These are phyloP conservation scores for Emydomyces testavorans DNA, from an alignment of 2,329 filamentous ascomycete species.

Conservation along the genomic window DNA sequence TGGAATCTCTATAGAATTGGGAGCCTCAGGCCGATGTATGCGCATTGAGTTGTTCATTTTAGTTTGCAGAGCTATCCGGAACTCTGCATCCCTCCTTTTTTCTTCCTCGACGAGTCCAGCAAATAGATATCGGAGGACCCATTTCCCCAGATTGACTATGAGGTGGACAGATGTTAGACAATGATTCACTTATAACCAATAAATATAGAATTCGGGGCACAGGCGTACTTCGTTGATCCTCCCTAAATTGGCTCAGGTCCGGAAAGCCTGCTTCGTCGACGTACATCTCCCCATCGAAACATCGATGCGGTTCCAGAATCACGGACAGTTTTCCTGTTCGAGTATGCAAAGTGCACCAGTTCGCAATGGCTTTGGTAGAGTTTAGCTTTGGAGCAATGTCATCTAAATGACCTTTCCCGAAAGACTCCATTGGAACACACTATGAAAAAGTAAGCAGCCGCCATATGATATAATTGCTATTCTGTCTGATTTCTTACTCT, in stretches of 20 bases:
- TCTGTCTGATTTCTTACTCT: constrained; percentile 44
- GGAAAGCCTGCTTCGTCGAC: constrained; percentile 73
- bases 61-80: constrained; percentile 58
- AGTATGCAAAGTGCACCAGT: constrained; percentile 93
- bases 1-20: constrained; percentile 51
- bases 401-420: constrained; percentile 85
- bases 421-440: constrained; percentile 81
- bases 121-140: constrained; percentile 89
- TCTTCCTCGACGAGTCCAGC: constrained; percentile 81
- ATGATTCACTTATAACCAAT: neutral
- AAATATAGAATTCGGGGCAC: neutral
- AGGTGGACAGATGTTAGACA: neutral
- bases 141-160: constrained; percentile 90
- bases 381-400: constrained; percentile 82
- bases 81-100: constrained; percentile 64
- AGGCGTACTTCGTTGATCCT: constrained; percentile 78
- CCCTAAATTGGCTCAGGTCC: constrained; percentile 67
- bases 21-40: constrained; percentile 46
- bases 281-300: constrained; percentile 95
- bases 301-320: constrained; percentile 84
- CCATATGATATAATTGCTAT: constrained; percentile 9
- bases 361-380: constrained; percentile 75
- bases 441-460: constrained; percentile 29
- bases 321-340: constrained; percentile 86
- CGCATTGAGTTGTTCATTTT: constrained; percentile 48